Base-by-base conservation (phyloP, 2,329 filamentous ascomycete genomes). In the Stemphylium beticola region DNA sequence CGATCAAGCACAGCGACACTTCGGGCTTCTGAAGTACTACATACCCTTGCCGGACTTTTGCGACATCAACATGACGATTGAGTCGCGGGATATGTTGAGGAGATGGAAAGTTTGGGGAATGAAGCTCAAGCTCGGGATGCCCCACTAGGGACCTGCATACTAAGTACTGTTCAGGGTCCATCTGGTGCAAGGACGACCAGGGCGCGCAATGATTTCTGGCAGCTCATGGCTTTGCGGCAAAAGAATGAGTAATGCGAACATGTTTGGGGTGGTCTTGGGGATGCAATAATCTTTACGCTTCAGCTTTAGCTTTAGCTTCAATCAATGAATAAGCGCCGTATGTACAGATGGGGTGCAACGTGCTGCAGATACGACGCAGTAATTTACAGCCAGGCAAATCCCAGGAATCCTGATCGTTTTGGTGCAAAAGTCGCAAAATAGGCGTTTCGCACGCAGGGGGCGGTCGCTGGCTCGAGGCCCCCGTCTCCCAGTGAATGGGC, bases 41-140 rank as follows among this genome's bases (percentile, higher is more conserved):
- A 11, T 14, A 68, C 68, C 64, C 57, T 62, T 65, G 12, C 66
- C 65, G n/a, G 57, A 40, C 43, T 49, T 64, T 48, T 60, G 59
- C 36, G 54, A 44, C 17, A 49, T 37, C 8, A 49, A 49, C 49
- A 60, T 57, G 34, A 24, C 33, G 37, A 31, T 29, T 45, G 20
- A 7, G 29, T 17, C 36, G 17, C 32, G 24, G 39, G 17, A 41
- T 26, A 22, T 26, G 34, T 10, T 18, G 10, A 49, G 39, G n/a
- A 24, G 43, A 17, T 37, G 34, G 24, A 55, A 17, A 33, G 32
- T 39, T 24, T 31, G 47, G 14, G 32, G 55, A 20, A 48, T 49
- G 39, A 39, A 53, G 58, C 48, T 49, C 29, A 15, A 54, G 49
- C 40, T 46, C 29, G 43, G 32, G 29, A 43, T 34, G 54, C 57